Percentiles rank a stretch among this genome's conserved stretches.
Evolutionary conservation across 306 rosid species (phyloP).

Genomic region (Calophaca sinica): DNA sequence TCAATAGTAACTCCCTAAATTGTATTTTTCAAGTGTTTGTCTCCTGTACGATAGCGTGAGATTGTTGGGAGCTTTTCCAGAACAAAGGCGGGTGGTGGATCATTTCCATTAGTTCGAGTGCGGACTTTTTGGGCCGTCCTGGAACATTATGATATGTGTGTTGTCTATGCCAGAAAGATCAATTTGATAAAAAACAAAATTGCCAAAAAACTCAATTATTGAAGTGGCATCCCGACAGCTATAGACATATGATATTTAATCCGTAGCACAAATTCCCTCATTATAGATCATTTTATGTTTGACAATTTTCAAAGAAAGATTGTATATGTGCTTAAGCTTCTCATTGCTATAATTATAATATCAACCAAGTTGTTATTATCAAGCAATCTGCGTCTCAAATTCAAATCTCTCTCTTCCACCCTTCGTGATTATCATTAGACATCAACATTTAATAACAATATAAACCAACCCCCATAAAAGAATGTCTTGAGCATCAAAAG

Average conservation of each 20-base stretch:
- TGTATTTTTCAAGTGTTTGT: too few relatives aligned
- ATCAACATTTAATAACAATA: background rate
- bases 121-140: too few relatives aligned
- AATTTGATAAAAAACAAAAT: too few relatives aligned
- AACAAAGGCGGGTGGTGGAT: too few relatives aligned
- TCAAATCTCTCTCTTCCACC: slow-evolving; percentile 24
- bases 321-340: background rate
- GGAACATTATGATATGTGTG: too few relatives aligned
- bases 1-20: too few relatives aligned
- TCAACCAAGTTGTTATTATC: slow-evolving; percentile 17
- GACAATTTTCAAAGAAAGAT: background rate
- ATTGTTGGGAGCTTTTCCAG: too few relatives aligned
- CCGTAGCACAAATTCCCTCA: background rate
- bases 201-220: slow-evolving; percentile 22
- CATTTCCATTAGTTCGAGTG: too few relatives aligned
- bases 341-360: background rate
- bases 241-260: slow-evolving; percentile 24
- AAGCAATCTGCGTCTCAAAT: slow-evolving; percentile 35
- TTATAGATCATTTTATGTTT: background rate
- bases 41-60: too few relatives aligned
- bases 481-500: slow-evolving; percentile 15
- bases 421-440: background rate
- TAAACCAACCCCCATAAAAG: background rate
- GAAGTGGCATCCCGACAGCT: slow-evolving; percentile 20
- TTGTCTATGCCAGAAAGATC: too few relatives aligned